Conservation (phyloP, 768 basidiomycete species). For the Lanmaoa rubissima region DNA sequence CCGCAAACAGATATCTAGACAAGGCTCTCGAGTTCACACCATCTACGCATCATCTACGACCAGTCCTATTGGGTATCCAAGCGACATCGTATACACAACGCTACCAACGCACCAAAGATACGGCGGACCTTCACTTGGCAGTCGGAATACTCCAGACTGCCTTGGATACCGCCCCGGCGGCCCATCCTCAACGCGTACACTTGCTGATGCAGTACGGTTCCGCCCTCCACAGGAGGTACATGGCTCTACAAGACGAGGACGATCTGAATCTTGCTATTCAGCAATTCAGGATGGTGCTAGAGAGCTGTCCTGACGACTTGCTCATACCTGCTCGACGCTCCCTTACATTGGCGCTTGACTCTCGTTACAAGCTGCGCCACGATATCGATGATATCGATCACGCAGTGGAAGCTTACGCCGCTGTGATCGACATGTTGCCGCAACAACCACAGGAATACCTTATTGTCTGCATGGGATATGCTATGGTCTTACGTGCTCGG, state of each 20-base stretch:
- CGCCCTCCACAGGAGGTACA: conserved; percentile 15
- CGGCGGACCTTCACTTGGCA: conserved; percentile 16
- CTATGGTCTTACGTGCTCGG: not conserved
- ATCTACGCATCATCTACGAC: conserved; percentile 5
- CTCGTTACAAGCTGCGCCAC: conserved; percentile 7
- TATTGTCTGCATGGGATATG: conserved; percentile 5
- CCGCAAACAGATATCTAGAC: conserved; percentile 7
- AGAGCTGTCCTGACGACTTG: conserved; percentile 5
- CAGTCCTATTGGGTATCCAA: conserved; percentile 7
- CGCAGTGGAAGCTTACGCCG: conserved; percentile 6
- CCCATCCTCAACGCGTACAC: conserved; percentile 12
- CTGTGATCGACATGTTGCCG: conserved; percentile 6
- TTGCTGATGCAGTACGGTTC: conserved; percentile 21
- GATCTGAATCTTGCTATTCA: conserved; percentile 23
- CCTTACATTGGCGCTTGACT: conserved; percentile 11
- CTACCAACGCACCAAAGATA: conserved; percentile 10
- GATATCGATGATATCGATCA: conserved; percentile 17
- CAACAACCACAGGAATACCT: conserved; percentile 6
- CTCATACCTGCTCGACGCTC: conserved; percentile 1
- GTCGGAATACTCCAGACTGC: conserved; percentile 1
- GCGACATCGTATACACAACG: conserved; percentile 11
- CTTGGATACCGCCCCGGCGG: not conserved
- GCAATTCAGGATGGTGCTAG: conserved; percentile 3
- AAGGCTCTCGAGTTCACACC: conserved; percentile 7
- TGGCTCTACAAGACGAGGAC: conserved; percentile 4